These are phyloP conservation scores for Phlegmacium glaucopus DNA, from an alignment of 768 basidiomycete genomes.

Conservation along the genomic window DNA sequence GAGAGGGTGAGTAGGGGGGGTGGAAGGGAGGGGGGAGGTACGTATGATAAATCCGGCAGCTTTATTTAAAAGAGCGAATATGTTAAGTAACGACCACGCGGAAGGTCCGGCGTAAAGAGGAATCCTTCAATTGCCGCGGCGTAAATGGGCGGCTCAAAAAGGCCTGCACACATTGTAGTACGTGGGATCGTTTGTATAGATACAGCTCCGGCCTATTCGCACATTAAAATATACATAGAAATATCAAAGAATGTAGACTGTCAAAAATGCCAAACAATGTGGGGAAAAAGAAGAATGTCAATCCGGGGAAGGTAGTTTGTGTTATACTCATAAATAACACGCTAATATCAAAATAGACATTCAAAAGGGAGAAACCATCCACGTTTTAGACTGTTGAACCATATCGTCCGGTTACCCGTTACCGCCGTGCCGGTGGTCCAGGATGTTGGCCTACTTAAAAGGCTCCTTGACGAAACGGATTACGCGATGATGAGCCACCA, in stretches of 20 bases:
- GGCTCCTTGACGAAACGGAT: conserved; percentile 24
- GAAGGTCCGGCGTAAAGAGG: conserved; percentile 7
- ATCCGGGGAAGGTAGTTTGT: too few species aligned
- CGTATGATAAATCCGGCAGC: neutral
- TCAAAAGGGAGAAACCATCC: too few species aligned
- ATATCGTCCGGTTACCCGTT: neutral
- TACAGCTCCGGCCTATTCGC: too few species aligned
- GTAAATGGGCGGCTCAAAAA: neutral
- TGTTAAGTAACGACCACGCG: neutral
- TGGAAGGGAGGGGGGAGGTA: conserved; percentile 7
- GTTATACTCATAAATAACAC: neutral
- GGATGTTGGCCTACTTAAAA: conserved; percentile 8
- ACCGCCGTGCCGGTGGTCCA: neutral
- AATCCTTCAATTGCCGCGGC: neutral
- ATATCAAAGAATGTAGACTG: too few species aligned
- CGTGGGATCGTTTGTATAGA: too few species aligned
- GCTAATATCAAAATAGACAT: too few species aligned
- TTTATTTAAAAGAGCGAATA: too few species aligned
- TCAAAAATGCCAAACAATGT: neutral
- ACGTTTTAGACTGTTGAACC: too few species aligned
- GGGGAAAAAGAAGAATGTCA: neutral
- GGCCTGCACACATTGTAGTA: neutral
- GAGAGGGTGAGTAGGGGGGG: conserved; percentile 1
- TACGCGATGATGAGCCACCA: conserved; percentile 21
- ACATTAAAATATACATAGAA: too few species aligned